These are phyloP conservation scores for Porphyrellus cyaneotinctus DNA, from an alignment of 768 basidiomycete genomes.

Conservation along the genomic window DNA sequence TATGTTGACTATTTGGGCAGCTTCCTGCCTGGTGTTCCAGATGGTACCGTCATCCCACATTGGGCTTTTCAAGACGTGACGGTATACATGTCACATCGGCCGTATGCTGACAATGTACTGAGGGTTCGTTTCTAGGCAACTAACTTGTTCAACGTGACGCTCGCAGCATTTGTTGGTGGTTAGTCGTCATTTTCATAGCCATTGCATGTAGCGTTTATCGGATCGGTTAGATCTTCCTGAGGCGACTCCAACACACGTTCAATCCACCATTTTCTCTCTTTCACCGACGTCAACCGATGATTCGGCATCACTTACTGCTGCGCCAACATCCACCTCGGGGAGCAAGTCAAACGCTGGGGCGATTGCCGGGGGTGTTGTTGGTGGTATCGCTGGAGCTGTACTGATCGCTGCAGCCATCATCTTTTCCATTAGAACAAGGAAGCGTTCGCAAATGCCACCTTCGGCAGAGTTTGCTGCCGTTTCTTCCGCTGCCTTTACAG, in stretches of 20 bases:
- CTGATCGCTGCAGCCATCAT: conserved; percentile 36
- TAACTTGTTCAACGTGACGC: not conserved
- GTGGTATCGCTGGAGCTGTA: conserved; percentile 51
- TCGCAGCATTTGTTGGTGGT: not conserved
- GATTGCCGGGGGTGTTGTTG: conserved; percentile 60
- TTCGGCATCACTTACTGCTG: conserved; percentile 12
- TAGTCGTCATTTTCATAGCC: not conserved
- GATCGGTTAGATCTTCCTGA: conserved; percentile 38
- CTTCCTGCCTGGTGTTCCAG: conserved; percentile 47
- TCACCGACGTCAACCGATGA: conserved; percentile 8
- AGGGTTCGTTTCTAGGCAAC: conserved; percentile 18
- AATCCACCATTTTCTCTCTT: conserved; percentile 23
- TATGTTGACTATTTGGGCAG: conserved; percentile 24
- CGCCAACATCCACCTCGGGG: conserved; percentile 11
- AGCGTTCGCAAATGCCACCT: conserved; percentile 21
- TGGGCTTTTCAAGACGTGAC: conserved; percentile 61
- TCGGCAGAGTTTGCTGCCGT: conserved; percentile 11
- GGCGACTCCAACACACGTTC: conserved; percentile 36
- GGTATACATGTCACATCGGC: conserved; percentile 26
- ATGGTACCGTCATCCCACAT: conserved; percentile 47
- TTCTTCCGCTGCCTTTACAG: conserved; percentile 7
- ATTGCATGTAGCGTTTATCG: not conserved
- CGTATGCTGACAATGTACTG: conserved; percentile 2
- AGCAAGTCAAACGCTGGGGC: conserved; percentile 42
- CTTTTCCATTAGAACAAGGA: conserved; percentile 37